Base-by-base conservation (phyloP, 805 yeast genomes). In the Starmerella bombicola region DNA sequence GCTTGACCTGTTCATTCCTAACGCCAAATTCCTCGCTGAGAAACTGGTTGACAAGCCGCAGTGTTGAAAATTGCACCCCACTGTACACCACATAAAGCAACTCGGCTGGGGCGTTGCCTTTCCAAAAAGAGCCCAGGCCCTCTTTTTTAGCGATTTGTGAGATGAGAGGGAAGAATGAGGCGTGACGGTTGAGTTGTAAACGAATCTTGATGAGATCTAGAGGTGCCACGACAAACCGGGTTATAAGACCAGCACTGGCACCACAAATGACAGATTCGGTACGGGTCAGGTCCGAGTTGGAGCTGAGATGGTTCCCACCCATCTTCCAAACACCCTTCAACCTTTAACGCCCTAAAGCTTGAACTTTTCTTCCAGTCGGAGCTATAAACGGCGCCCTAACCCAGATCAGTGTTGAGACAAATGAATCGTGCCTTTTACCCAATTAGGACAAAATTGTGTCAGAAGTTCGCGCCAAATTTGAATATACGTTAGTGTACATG, bases 21-120 rank as follows among this genome's bases (percentile, higher is more conserved):
- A 43, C 22, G 19, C 43, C 48, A 15, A 33, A 30, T 15, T 40
- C 40, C n/a, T 37, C 36, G 9, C 17, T 16, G 16, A 48, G 36
- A 3, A 37, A 12, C 24, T 31, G 43, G 55, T 78, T 81, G 24
- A 73, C 59, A 0, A 67, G 55, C 1, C 84, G 67, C 53, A 78
- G 82, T 1, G 81, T 62, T 1, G 88, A 66, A 61, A 91, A 91
- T 58, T 91, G 97, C 0, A 73, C 63, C 0, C 82, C 82, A 10
- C 97, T 95, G 53, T 88, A 91, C 9, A 80, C 50, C 12, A 88
- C 64, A 54, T 91, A 91, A 75, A 91, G 72, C 29, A 76, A 58
- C 48, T 84, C 84, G 0, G 97, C 98, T 0, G 98, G 94, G 0
- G 83, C 69, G 56, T 91, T 91, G 0, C 98, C 98, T 57, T 85